Evolutionary conservation across 2,329 filamentous ascomycete species (phyloP), one percentile per base, ranked within the genome.

Genomic region (Colletotrichum phormii): DNA sequence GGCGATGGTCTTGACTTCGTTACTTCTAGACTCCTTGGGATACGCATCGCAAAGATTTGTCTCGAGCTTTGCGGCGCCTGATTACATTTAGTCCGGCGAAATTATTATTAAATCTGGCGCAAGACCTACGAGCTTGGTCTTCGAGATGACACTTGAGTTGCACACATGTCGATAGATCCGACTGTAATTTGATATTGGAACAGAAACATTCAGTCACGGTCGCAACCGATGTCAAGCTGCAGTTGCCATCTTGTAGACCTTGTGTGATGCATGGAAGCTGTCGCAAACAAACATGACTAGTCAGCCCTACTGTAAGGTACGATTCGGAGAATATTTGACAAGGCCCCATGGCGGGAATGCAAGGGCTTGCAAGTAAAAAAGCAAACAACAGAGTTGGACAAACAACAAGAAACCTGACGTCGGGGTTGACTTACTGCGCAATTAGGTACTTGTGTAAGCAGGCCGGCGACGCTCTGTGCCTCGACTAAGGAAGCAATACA

Each of bases 1-100:
- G 18, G 78, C 78, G 37, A 79, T 78, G 22, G 77, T 78, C 65
- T 71, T 76, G 26, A 77, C 75, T n/a, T 77, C 72, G 1, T 49
- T 49, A 15, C 72, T 71, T 18, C 75, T 67, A 2, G 75, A 77
- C 13, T 76, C 71, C 29, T 75, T 75, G 3, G 76, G 75, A 13
- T 75, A 77, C 7, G 64, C 64, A 58, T 69, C 75, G 49, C 76
- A 77, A 18, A 77, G 70, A 4, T 31, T 58, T 11, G 57, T 67
- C 57, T 63, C 51, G 53, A 73, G 57, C 29, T 60, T 18, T 8
- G 54, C 62, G 12, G 71, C 31, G 24, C 61, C 71, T 29, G 26
- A 5, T 29, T 29, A 29, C 26, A 4, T 29, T 29, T 4, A 29
- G 26, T 29, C 26, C 26, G 26, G 26, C 26, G 4, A 29, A 29